Base-by-base conservation (phyloP, 257 asterid species). In the Coffea eugenioides region DNA sequence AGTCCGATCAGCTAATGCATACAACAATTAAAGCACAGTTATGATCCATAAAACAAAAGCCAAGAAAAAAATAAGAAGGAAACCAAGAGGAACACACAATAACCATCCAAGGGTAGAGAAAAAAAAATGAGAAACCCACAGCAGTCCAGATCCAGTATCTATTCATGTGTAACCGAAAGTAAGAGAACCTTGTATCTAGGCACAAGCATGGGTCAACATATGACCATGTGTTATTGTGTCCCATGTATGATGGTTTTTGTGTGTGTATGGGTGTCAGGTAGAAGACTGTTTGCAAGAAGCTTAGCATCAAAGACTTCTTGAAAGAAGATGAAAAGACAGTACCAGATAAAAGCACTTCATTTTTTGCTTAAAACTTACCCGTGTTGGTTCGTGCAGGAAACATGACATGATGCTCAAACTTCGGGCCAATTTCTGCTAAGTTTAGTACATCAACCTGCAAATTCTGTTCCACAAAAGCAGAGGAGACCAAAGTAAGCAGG, bases 341-440 rank as follows among this genome's bases (percentile, higher is more conserved):
- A 66, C 36, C 64, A 54, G 12, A 43, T 15, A 21, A n/a, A 69
- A 21, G 69, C 45, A 15, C 48, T 18, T 51, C n/a, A 16, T 43
- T 6, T 41, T n/a, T 78, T 27, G 64, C 66, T 23, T 69, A 56
- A 57, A 88, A 78, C 82, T 21, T 39, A 93, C 97, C 98, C 79
- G 97, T 94, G 87, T 93, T 94, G 79, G 98, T 94, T 83, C 98
- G 94, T 72, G 97, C 93, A 59, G 97, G 98, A 81, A 94, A 94
- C 96, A 90, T 78, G 41, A 34, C 87, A 74, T 92, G 93, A 79
- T 89, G 90, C 80, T 94, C 98, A 81, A 94, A 94, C 77, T 94
- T 94, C 64, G 97, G 97, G 71, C 98, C 98, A 56, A 94, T 90
- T 69, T 87, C 96, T 56, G 94, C 88, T 76, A 94, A 86, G 66